These are phyloP conservation scores for Entomophthora muscae DNA, from an alignment of 371 early-diverging fungal genomes.

Conservation along the genomic window DNA sequence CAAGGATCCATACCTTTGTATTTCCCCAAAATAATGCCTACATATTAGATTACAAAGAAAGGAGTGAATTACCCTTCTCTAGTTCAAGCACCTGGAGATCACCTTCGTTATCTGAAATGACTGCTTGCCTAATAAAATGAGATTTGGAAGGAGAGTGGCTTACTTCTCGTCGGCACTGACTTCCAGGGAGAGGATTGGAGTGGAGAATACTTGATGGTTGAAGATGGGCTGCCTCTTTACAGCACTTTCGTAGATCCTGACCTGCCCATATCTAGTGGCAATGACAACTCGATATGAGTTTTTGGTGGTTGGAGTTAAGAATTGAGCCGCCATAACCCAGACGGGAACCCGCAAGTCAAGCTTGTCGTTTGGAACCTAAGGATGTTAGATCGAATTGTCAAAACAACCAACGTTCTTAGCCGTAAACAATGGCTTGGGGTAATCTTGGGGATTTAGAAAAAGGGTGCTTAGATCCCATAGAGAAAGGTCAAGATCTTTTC, in stretches of 20 bases:
- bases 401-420: slow-evolving; percentile 29
- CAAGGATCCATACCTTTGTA: not conserved
- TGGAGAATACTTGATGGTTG: not conserved
- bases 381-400: slow-evolving; percentile 2
- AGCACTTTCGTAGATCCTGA: not conserved
- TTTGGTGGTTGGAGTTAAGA: slow-evolving; percentile 16
- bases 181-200: not conserved
- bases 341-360: slow-evolving; percentile 69
- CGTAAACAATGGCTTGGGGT: slow-evolving; percentile 20
- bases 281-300: not conserved
- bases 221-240: not conserved
- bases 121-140: not conserved
- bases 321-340: slow-evolving; percentile 72
- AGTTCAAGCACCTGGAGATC: not conserved
- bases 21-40: not conserved
- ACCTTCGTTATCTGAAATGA: not conserved
- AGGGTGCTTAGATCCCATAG: slow-evolving; percentile 44
- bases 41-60: no score
- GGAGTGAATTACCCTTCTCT: not conserved
- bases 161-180: not conserved
- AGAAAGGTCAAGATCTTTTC: slow-evolving; percentile 64
- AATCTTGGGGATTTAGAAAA: not conserved
- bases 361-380: slow-evolving; percentile 41
- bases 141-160: not conserved
- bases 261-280: not conserved